These are phyloP conservation scores for Apostasia ramifera DNA, from an alignment of 106 monocot species.

Conservation along the genomic window DNA sequence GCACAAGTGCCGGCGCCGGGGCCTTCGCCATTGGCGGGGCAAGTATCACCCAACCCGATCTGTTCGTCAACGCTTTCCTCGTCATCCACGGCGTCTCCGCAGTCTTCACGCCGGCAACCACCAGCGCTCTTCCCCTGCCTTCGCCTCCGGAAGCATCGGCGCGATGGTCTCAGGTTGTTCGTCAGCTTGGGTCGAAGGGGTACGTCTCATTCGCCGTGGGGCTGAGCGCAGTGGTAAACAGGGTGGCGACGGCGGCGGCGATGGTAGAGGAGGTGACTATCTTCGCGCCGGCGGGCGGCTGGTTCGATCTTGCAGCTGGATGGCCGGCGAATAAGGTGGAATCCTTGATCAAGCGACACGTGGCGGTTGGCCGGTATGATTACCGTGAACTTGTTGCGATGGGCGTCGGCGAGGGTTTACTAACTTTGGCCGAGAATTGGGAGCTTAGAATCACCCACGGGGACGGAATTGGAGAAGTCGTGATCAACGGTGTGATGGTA, in stretches of 20 bases:
- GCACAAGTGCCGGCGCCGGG: no score
- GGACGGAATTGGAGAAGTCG: not conserved
- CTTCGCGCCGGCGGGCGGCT: conserved; percentile 4
- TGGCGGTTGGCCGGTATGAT: not conserved
- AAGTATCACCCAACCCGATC: no score
- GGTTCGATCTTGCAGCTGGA: not conserved
- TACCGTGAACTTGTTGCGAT: not conserved
- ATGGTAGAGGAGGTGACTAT: not conserved
- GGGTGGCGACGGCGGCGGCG: not conserved
- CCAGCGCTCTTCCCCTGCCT: no score
- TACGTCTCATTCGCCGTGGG: conserved; percentile 12
- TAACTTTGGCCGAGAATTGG: not conserved
- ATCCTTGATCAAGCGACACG: not conserved
- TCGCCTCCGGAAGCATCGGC: not conserved
- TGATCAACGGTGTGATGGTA: conserved; percentile 3
- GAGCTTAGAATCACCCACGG: conserved; percentile 5
- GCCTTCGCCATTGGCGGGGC: no score
- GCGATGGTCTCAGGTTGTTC: not conserved
- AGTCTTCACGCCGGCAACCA: no score
- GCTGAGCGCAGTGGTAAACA: conserved; percentile 1
- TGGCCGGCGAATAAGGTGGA: not conserved
- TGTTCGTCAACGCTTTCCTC: no score
- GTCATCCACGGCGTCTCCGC: no score
- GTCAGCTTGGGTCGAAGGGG: not conserved
- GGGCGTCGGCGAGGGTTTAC: not conserved